Base-by-base conservation (phyloP, 208 protist species). In the Crithidia thermophila region DNA sequence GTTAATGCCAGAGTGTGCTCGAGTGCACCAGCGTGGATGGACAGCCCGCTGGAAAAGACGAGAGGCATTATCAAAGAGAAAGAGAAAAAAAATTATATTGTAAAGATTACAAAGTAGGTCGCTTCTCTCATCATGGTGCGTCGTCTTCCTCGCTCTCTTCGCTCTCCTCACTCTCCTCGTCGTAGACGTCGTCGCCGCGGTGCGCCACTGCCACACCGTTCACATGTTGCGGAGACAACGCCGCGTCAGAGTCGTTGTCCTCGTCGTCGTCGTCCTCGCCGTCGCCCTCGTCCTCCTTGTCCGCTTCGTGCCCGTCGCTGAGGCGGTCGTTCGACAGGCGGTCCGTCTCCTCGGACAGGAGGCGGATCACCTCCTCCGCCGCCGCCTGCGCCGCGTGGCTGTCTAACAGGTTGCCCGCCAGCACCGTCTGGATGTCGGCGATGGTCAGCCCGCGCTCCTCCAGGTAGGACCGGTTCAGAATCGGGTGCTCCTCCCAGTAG, bases 401-500 rank as follows among this genome's bases (percentile, higher is more conserved):
- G 28, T 82, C 80, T 7, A 94, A 62, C 20, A 58, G 52, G 53
- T 90, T 80, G 7, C 89, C 89, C 13, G 74, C 74, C 36, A 94
- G 75, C 16, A 92, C 85, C 16, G 52, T 46, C 27, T 92, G 86
- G 36, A 94, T 87, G 55, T 94, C 89, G 37, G 59, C 55, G 43
- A 92, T 82, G 0, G 86, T 91, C 37, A 94, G 66, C 18, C 89
- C 89, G 27, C 82, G 81, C 20, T 79, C 75, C 53, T 82, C 72
- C 25, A 94, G 72, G 23, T 82, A 79, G 16, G 58, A 58, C 18
- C 79, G 62, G 53, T 88, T 92, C 7, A 94, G 78, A 47, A 94
- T 84, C 3, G 89, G 80, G 63, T 92, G 85, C 53, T 89, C 76
- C 68, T 79, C 81, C 75, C 81, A 89, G 66, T 84, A 91, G 33